phyloP scores from a whole-genome alignment of 257 asterid genomes.

The Solanum virginianum region DNA sequence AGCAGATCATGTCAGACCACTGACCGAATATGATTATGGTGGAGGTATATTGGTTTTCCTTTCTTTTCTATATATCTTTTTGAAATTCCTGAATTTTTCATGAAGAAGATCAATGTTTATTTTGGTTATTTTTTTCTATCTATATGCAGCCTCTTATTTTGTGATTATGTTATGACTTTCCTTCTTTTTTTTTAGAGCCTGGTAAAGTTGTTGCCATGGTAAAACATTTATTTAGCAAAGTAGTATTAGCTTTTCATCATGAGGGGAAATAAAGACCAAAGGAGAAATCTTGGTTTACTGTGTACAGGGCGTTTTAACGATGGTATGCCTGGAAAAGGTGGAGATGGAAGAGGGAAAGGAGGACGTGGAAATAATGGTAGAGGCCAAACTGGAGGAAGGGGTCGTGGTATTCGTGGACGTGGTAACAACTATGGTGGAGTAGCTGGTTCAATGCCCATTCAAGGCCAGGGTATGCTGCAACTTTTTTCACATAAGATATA shows the following conservation, averaged over 20 bases:
- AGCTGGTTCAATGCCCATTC: neutral
- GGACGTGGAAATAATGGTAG: neutral
- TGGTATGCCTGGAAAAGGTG: neutral
- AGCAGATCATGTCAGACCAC: slow-evolving; percentile 6
- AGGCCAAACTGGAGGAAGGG: slow-evolving; percentile 2
- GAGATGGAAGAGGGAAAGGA: slow-evolving; percentile 1
- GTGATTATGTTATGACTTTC: neutral
- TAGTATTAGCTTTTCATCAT: neutral
- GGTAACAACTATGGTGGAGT: neutral
- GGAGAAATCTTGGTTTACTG: neutral
- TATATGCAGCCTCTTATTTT: neutral
- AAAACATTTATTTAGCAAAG: neutral
- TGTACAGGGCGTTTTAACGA: neutral
- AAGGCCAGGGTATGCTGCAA: neutral
- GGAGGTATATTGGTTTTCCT: neutral
- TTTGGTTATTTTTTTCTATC: neutral
- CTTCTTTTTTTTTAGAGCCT: neutral
- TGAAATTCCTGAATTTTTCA: neutral
- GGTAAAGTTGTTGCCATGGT: neutral
- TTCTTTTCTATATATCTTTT: neutral
- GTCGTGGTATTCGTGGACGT: neutral
- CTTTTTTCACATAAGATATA: neutral
- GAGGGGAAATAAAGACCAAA: neutral
- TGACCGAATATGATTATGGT: neutral
- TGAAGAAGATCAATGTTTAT: neutral